Evolutionary conservation across 192 early-diverging fungal species (phyloP), one percentile per base, ranked within the genome.

Genomic region (Linnemannia elongata): DNA sequence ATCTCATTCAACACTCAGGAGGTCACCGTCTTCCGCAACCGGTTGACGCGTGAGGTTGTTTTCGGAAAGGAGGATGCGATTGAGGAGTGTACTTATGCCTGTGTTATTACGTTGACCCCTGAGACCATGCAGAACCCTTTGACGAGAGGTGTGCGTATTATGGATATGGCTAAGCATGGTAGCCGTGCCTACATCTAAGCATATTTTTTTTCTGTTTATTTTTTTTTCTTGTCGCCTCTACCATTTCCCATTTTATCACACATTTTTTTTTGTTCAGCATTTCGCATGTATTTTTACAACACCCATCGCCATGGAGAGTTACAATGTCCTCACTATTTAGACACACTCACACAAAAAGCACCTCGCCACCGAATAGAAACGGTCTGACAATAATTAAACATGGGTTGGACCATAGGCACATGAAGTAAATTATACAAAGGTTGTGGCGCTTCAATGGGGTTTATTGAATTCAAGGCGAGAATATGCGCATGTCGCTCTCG

Each of bases 1-100:
- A 78, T 99, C 38, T 94, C 94, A 4, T 99, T 97, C 93, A 90
- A 95, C 79, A 98, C 98, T 22, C 96, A 98, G 86, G 98, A 99
- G 88, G 93, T 99, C 77, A 94, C 98, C 66, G 83, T 97, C 18
- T 99, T 99, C 95, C 93, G 96, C 78, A 93, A 99, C 91, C 91
- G 91, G 47, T 88, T 91, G 74, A 97, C 96, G 36, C 93, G 94
- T 68, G 97, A 97, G 89, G 91, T 99, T 74, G 94, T 94, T 18
- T 92, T 95, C 82, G 98, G 99, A 74, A 91, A 94, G 60, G 97
- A 98, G 85, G 95, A 97, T 85, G 88, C 94, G 44, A 97, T 99
- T 88, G 96, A 98, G 82, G 93, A 93, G 76, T 94, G 94, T 47
- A 91, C 92, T 44, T 99, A 98, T 88, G 96, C 94, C 44, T 94